Evolutionary conservation across 108 stramenopile genomes (phyloP).

Genomic region (Conticribra weissflogii): DNA sequence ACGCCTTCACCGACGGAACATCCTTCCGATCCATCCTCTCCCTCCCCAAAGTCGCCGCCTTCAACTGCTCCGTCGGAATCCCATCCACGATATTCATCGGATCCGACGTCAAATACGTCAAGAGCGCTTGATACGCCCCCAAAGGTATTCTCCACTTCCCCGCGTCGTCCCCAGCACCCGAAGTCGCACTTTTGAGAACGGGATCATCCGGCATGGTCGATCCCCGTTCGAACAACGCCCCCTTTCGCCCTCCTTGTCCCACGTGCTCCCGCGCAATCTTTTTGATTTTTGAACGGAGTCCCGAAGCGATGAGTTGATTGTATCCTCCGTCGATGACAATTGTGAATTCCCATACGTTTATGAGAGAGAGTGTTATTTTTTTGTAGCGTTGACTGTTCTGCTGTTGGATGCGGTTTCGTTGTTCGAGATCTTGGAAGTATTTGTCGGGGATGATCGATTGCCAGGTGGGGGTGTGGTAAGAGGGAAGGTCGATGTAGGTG

Average conservation of each 20-base stretch:
- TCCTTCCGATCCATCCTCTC: slow-evolving; percentile 65
- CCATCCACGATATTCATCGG: slow-evolving; percentile 45
- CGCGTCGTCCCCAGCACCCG: not conserved
- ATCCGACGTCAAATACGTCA: slow-evolving; percentile 52
- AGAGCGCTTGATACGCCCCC: slow-evolving; percentile 75
- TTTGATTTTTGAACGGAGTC: slow-evolving; percentile 65
- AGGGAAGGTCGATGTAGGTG: slow-evolving; percentile 10
- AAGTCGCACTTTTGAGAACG: slow-evolving; percentile 5
- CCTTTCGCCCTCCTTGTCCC: slow-evolving; percentile 60
- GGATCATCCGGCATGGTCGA: slow-evolving; percentile 28
- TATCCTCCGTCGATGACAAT: slow-evolving; percentile 51
- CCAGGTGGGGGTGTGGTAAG: slow-evolving; percentile 43
- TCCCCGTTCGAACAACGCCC: slow-evolving; percentile 43
- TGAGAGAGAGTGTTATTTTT: slow-evolving; percentile 52
- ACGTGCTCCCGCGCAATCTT: slow-evolving; percentile 59
- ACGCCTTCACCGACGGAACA: slow-evolving; percentile 52
- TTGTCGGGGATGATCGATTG: slow-evolving; percentile 24
- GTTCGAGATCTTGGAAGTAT: slow-evolving; percentile 4
- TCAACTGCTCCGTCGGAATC: slow-evolving; percentile 68
- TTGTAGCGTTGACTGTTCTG: not conserved
- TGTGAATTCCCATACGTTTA: slow-evolving; percentile 83
- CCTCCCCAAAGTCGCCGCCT: slow-evolving; percentile 75
- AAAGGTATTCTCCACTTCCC: slow-evolving; percentile 87
- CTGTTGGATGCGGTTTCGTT: slow-evolving; percentile 5
- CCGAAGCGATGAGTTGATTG: slow-evolving; percentile 22